These are phyloP conservation scores for Helichrysum umbraculigerum DNA, from an alignment of 129 eudicot species.

Conservation along the genomic window DNA sequence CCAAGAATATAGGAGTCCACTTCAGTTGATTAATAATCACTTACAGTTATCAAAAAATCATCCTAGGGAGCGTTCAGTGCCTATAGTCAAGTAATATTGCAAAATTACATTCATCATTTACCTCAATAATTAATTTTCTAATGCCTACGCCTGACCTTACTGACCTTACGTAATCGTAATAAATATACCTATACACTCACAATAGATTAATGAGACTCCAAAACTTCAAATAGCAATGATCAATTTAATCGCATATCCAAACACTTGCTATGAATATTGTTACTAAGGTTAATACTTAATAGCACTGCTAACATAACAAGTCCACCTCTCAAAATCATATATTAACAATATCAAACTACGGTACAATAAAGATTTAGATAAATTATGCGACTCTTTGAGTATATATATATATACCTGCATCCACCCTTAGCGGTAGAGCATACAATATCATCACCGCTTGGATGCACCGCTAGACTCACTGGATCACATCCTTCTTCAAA, in stretches of 20 bases:
- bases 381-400: neutral
- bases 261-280: too few species aligned
- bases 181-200: too few species aligned
- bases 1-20: too few species aligned
- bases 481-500: slow-evolving; percentile 77
- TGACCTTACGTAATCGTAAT: too few species aligned
- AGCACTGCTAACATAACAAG: neutral
- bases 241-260: too few species aligned
- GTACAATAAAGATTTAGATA: neutral
- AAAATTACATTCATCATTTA: neutral
- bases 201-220: too few species aligned
- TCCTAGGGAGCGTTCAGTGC: neutral
- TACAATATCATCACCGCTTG: slow-evolving; percentile 76
- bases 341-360: too few species aligned
- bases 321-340: too few species aligned
- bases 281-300: neutral
- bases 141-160: too few species aligned
- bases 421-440: slow-evolving; percentile 64
- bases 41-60: too few species aligned
- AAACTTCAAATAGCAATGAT: too few species aligned
- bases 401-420: slow-evolving; percentile 62
- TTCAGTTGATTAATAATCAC: too few species aligned
- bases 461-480: slow-evolving; percentile 78
- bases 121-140: neutral
- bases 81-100: neutral